These are phyloP conservation scores for Harrya chromipes DNA, from an alignment of 768 basidiomycete species.

Conservation along the genomic window DNA sequence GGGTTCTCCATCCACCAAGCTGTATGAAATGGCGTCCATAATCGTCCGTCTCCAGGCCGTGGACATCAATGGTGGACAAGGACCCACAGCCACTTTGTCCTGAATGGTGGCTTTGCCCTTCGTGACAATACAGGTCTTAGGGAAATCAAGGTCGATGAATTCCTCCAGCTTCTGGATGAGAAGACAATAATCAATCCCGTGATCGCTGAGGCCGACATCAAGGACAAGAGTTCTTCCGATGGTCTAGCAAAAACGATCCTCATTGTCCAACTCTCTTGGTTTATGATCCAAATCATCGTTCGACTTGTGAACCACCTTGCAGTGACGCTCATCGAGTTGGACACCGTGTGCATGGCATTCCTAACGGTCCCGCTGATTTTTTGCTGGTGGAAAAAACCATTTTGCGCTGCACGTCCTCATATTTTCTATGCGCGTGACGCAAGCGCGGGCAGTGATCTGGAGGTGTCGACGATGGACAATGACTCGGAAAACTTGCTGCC, in stretches of 20 bases:
- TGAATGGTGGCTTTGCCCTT: neutral
- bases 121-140: neutral
- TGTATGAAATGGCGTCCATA: no score
- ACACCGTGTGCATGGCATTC: neutral
- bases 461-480: neutral
- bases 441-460: neutral
- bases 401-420: neutral
- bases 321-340: neutral
- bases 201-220: neutral
- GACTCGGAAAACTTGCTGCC: neutral
- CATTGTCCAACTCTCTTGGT: neutral
- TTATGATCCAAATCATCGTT: neutral
- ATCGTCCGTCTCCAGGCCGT: neutral
- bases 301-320: neutral
- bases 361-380: neutral
- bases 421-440: neutral
- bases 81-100: neutral
- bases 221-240: neutral
- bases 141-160: neutral
- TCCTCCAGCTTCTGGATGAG: neutral
- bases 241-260: neutral
- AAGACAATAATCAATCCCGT: neutral
- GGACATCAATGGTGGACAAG: neutral
- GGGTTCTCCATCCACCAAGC: neutral
- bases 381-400: constrained; percentile 1